Conservation (phyloP, 2,329 filamentous ascomycete genomes). For the Colletotrichum sp. region DNA sequence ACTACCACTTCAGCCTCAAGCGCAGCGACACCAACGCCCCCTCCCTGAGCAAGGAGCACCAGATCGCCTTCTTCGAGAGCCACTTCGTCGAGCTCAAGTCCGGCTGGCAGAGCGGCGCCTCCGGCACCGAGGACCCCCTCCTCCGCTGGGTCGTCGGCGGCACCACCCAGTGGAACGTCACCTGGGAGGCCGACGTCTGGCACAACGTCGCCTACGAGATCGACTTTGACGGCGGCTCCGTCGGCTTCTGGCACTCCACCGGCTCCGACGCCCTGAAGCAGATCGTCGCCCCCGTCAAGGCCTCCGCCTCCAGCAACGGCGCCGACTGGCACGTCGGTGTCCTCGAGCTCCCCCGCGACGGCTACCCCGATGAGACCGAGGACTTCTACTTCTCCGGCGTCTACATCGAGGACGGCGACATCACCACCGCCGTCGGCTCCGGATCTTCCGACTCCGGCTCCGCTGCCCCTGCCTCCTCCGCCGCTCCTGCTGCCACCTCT, state of each 20-base stretch:
- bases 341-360: slow-evolving; percentile 65
- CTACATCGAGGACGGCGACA: slow-evolving; percentile 62
- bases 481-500: background rate
- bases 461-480: background rate
- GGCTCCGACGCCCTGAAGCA: slow-evolving; percentile 61
- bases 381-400: slow-evolving; percentile 78
- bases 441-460: slow-evolving; percentile 2
- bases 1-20: slow-evolving; percentile 76
- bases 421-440: slow-evolving; percentile 33
- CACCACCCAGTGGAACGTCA: slow-evolving; percentile 65
- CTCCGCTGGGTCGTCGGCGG: slow-evolving; percentile 71
- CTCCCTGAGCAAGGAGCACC: slow-evolving; percentile 68
- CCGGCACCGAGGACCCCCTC: slow-evolving; percentile 51
- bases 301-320: slow-evolving; percentile 68
- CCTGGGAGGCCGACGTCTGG: slow-evolving; percentile 69
- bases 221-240: slow-evolving; percentile 66
- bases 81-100: slow-evolving; percentile 81
- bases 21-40: slow-evolving; percentile 65
- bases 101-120: slow-evolving; percentile 60
- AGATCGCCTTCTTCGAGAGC: slow-evolving; percentile 68
- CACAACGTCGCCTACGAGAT: slow-evolving; percentile 80
- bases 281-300: slow-evolving; percentile 64
- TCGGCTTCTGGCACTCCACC: slow-evolving; percentile 75
- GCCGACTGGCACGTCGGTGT: slow-evolving; percentile 78
- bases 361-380: slow-evolving; percentile 60